Conservation (phyloP, 1,284 basidiomycete species). For the Leccinum solheimii region DNA sequence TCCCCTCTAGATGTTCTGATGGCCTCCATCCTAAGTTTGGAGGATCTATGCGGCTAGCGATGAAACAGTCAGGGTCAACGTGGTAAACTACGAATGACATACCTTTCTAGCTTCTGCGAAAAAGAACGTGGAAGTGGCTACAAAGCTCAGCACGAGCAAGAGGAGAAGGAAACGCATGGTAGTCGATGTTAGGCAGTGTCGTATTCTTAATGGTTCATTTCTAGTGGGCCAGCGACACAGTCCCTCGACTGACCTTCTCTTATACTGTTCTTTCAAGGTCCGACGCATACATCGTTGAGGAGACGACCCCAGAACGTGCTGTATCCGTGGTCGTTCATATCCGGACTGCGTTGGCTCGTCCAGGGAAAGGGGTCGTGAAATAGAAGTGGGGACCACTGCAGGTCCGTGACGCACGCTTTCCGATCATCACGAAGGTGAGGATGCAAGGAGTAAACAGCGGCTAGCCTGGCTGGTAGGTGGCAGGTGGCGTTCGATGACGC, state of each 20-base stretch:
- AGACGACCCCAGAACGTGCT: slow-evolving; percentile 32
- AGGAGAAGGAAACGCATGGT: slow-evolving; percentile 33
- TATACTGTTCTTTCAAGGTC: slow-evolving; percentile 30
- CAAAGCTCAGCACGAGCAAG: slow-evolving; percentile 32
- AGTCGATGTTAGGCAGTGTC: slow-evolving; percentile 1
- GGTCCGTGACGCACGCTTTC: neutral
- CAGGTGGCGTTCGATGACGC: slow-evolving; percentile 2
- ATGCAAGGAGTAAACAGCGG: neutral
- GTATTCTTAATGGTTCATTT: slow-evolving; percentile 31
- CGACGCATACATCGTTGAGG: slow-evolving; percentile 19
- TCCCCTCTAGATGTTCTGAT: slow-evolving; percentile 20
- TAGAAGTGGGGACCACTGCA: slow-evolving; percentile 18
- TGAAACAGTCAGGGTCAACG: slow-evolving; percentile 11
- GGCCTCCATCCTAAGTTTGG: slow-evolving; percentile 12
- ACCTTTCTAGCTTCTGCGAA: slow-evolving; percentile 33
- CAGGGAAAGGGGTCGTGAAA: slow-evolving; percentile 10
- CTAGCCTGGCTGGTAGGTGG: neutral
- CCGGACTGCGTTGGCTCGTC: slow-evolving; percentile 15
- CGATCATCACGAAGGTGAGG: slow-evolving; percentile 8
- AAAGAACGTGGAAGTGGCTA: slow-evolving; percentile 34
- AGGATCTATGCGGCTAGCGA: slow-evolving; percentile 24
- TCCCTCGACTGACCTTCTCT: slow-evolving; percentile 14
- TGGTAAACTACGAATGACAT: slow-evolving; percentile 6
- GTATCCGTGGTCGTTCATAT: slow-evolving; percentile 21
- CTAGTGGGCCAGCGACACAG: slow-evolving; percentile 28